Conservation (phyloP, 164 flowering plant genomes). For the Pachysandra terminalis region DNA sequence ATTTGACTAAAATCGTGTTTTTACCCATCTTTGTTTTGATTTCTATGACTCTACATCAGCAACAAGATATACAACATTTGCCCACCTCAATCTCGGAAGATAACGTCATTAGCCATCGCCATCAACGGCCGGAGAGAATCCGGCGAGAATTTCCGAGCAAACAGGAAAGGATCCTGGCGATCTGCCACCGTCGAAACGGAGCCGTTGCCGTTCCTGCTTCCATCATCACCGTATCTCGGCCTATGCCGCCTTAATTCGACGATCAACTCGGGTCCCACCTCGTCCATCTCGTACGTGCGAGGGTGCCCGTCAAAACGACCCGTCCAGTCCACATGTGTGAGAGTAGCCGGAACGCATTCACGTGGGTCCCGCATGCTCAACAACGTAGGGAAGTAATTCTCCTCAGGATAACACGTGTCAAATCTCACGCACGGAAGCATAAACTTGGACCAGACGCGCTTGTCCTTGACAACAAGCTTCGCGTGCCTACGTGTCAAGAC, state of each 20-base stretch:
- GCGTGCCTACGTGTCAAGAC: slow-evolving; percentile 52
- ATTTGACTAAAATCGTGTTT: too few species aligned
- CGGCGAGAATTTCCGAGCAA: slow-evolving; percentile 56
- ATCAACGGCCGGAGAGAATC: slow-evolving; percentile 42
- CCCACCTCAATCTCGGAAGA: slow-evolving; percentile 41
- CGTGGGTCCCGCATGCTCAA: slow-evolving; percentile 48
- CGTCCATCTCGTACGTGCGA: slow-evolving; percentile 41
- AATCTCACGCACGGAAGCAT: slow-evolving; percentile 35
- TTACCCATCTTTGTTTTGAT: too few species aligned
- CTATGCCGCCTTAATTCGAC: slow-evolving; percentile 22
- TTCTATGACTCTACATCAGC: too few species aligned
- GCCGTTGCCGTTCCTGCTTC: slow-evolving; percentile 23
- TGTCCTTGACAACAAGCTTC: slow-evolving; percentile 41
- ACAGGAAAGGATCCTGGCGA: slow-evolving; percentile 45
- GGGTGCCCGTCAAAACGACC: slow-evolving; percentile 70
- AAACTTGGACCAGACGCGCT: slow-evolving; percentile 47
- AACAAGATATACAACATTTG: background rate
- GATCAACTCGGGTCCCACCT: slow-evolving; percentile 51
- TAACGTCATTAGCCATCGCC: slow-evolving; percentile 41
- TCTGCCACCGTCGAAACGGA: slow-evolving; percentile 19
- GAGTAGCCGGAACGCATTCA: slow-evolving; percentile 59
- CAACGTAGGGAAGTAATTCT: slow-evolving; percentile 84
- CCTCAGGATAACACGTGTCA: slow-evolving; percentile 74
- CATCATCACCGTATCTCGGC: slow-evolving; percentile 58
- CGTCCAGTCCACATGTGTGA: slow-evolving; percentile 74